phyloP scores from a whole-genome alignment of 495 filamentous ascomycete species.

The Aspergillus baeticus region DNA sequence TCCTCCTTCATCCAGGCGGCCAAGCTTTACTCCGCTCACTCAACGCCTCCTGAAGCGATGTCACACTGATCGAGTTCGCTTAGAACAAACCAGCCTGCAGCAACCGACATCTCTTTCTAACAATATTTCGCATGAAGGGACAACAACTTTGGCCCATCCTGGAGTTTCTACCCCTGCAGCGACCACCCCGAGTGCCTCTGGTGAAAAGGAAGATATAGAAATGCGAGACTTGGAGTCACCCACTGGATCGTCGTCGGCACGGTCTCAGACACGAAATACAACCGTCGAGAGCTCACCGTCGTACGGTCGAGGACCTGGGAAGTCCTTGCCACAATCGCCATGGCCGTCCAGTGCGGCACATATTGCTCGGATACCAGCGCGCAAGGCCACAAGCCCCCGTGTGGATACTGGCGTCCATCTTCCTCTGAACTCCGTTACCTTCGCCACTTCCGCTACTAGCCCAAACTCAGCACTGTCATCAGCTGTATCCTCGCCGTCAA shows the following conservation, averaged over 20 bases:
- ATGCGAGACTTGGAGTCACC: conserved; percentile 33
- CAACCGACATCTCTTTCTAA: conserved; percentile 11
- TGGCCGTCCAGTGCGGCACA: conserved; percentile 43
- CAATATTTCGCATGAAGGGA: conserved; percentile 1
- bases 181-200: conserved; percentile 21
- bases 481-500: conserved; percentile 34
- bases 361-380: conserved; percentile 31
- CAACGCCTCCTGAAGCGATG: conserved; percentile 46
- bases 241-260: conserved; percentile 1
- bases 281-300: conserved; percentile 17
- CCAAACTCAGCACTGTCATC: conserved; percentile 33
- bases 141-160: conserved; percentile 6
- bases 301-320: conserved; percentile 23
- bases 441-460: conserved; percentile 26
- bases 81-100: conserved; percentile 26
- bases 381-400: conserved; percentile 22
- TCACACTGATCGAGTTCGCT: conserved; percentile 38
- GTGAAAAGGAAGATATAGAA: conserved; percentile 29
- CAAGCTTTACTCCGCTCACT: conserved; percentile 36
- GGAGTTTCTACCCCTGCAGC: conserved; percentile 4
- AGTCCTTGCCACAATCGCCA: conserved; percentile 27
- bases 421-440: conserved; percentile 28
- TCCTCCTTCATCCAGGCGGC: conserved; percentile 16
- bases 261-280: conserved; percentile 4
- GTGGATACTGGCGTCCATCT: conserved; percentile 40